Evolutionary conservation across 2,329 filamentous ascomycete species (phyloP).

Genomic region (Thielaviopsis euricoi): DNA sequence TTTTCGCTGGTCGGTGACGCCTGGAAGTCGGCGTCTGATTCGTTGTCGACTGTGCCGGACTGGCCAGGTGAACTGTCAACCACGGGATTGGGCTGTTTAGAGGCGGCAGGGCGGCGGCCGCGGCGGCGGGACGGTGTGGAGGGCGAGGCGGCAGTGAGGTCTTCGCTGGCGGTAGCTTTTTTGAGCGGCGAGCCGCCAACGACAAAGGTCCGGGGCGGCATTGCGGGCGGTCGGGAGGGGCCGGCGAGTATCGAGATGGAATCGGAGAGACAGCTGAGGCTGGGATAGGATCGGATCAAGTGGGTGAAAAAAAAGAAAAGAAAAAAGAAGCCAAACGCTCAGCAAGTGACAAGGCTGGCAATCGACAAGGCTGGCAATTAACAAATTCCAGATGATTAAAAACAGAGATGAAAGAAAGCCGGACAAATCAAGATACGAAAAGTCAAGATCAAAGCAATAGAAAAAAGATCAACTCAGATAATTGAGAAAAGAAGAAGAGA

Average conservation of each 20-base stretch:
- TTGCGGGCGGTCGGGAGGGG: neutral
- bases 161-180: conserved; percentile 1
- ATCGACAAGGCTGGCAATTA: too few species aligned
- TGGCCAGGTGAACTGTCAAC: conserved; percentile 3
- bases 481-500: too few species aligned
- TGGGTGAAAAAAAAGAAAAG: neutral
- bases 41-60: conserved; percentile 2
- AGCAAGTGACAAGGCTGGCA: too few species aligned
- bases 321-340: too few species aligned
- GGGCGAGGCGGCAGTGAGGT: neutral
- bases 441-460: too few species aligned
- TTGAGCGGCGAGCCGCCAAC: conserved; percentile 13
- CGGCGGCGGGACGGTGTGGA: conserved; percentile 3
- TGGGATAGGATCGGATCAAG: too few species aligned
- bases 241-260: too few species aligned
- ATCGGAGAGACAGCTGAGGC: too few species aligned
- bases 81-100: neutral
- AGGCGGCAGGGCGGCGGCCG: conserved; percentile 2
- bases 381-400: too few species aligned
- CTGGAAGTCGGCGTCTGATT: conserved; percentile 4
- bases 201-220: conserved; percentile 8
- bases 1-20: conserved; percentile 1
- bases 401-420: too few species aligned
- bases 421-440: too few species aligned
- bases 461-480: too few species aligned